Percentiles rank a stretch among this genome's conserved stretches.
These are phyloP conservation scores for Candida albicans DNA, from an alignment of 1,139 yeast species.

Conservation along the genomic window DNA sequence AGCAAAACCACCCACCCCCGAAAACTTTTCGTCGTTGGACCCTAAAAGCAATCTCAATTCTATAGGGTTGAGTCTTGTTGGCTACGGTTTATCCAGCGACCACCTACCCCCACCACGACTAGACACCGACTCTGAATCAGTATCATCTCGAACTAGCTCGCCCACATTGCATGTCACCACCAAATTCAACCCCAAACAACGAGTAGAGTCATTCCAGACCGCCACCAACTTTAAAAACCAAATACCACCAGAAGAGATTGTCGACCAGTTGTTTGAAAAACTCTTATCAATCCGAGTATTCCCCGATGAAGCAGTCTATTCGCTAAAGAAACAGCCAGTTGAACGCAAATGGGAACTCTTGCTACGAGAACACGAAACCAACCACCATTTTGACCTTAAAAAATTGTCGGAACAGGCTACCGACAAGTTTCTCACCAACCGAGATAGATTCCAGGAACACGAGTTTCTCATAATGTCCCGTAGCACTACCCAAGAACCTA, in stretches of 20 bases:
- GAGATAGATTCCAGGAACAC: slow-evolving; percentile 4
- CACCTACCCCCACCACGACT: slow-evolving; percentile 27
- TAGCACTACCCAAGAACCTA: background rate
- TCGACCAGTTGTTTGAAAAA: slow-evolving; percentile 40
- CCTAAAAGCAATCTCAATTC: slow-evolving; percentile 21
- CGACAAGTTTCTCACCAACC: slow-evolving; percentile 6
- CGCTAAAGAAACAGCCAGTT: slow-evolving; percentile 33
- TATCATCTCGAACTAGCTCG: slow-evolving; percentile 1
- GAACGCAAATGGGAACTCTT: slow-evolving; percentile 48
- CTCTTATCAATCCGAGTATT: slow-evolving; percentile 41
- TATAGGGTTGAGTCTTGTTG: slow-evolving; percentile 25
- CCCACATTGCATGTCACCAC: slow-evolving; percentile 14
- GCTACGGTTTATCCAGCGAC: slow-evolving; percentile 28
- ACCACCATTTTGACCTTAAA: slow-evolving; percentile 36
- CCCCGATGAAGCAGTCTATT: slow-evolving; percentile 33
- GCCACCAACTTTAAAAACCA: slow-evolving; percentile 33
- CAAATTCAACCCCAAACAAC: slow-evolving; percentile 13
- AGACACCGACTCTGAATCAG: background rate
- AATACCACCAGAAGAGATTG: slow-evolving; percentile 38
- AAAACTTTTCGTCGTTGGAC: slow-evolving; percentile 30
- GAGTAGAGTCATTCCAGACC: slow-evolving; percentile 35
- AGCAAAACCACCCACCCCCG: slow-evolving; percentile 8
- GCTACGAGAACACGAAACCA: slow-evolving; percentile 43
- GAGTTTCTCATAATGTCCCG: slow-evolving; percentile 1
- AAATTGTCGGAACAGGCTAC: slow-evolving; percentile 15